Evolutionary conservation across 225 moss, liverwort and hornwort species (phyloP), one percentile per base, ranked within the genome.

Genomic region (Rhytidiadelphus loreus): DNA sequence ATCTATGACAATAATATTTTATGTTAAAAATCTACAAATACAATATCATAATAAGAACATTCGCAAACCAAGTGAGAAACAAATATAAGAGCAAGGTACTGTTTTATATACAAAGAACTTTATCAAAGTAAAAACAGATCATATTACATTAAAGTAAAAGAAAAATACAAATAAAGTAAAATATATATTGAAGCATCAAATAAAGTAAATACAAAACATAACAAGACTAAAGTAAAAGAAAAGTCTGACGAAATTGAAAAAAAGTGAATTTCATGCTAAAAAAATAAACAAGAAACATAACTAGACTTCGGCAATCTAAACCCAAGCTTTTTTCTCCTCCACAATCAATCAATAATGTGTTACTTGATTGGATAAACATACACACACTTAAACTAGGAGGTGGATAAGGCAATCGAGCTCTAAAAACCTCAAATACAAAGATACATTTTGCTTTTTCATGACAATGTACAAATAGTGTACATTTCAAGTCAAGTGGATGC

Each of bases 401-500:
- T n/a, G n/a, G n/a, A n/a, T n/a, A n/a, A n/a, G n/a, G n/a, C n/a
- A n/a, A n/a, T n/a, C n/a, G 0, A 0, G 2, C 22, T 76, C 4
- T 76, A 13, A 13, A 76, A 52, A 21, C 5, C 0, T 33, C 5
- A 22, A 33, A 13, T 33, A 4, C 5, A 76, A 0, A 23, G 13
- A 32, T 35, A 76, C 5, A 23, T 52, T 35, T 35, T 52, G 7
- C 2, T 53, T 22, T 35, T 23, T 44, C 17, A 35, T 13, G 22
- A 6, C 33, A 30, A 52, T 75, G 12, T 32, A 21, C 50, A 75
- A 75, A 8, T 7, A 20, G 2, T 30, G 8, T 33, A 50, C 50
- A 33, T 50, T 19, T 33, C 0, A 21, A 0, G 8, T 9, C 46
- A 13, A 1, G 20, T 13, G 0, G 14, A 76, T 0, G 3, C 13